These are phyloP conservation scores for Arctostaphylos glauca DNA, from an alignment of 148 eudicot genomes.

Conservation along the genomic window DNA sequence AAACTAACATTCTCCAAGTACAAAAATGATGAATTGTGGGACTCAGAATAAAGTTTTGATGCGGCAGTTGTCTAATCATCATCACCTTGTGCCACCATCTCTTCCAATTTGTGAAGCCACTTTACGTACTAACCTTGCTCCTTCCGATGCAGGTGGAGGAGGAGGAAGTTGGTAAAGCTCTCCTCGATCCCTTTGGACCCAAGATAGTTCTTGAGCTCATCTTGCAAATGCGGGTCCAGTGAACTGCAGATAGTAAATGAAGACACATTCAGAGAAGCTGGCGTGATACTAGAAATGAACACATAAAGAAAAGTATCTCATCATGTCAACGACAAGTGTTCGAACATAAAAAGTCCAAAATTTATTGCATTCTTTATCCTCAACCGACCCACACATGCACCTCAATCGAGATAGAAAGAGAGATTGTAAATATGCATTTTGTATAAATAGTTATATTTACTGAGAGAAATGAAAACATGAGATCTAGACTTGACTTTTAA, in stretches of 20 bases:
- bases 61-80: too few species aligned
- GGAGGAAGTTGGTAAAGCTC: slow-evolving; percentile 48
- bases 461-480: too few species aligned
- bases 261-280: background rate
- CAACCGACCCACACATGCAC: too few species aligned
- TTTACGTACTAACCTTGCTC: slow-evolving; percentile 72
- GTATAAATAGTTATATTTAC: too few species aligned
- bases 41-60: too few species aligned
- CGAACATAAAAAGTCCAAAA: background rate
- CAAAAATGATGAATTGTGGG: too few species aligned
- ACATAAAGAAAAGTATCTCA: background rate
- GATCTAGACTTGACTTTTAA: too few species aligned
- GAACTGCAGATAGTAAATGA: slow-evolving; percentile 33
- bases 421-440: background rate
- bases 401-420: too few species aligned
- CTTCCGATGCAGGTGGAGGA: slow-evolving; percentile 63
- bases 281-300: background rate
- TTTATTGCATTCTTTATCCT: background rate
- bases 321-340: background rate
- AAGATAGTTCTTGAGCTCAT: slow-evolving; percentile 58
- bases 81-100: background rate
- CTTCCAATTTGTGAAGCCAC: slow-evolving; percentile 70
- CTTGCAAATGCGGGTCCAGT: slow-evolving; percentile 54
- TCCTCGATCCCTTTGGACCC: slow-evolving; percentile 55
- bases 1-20: too few species aligned